Conservation (phyloP, 2,329 filamentous ascomycete species). For the Neonectria sp. region DNA sequence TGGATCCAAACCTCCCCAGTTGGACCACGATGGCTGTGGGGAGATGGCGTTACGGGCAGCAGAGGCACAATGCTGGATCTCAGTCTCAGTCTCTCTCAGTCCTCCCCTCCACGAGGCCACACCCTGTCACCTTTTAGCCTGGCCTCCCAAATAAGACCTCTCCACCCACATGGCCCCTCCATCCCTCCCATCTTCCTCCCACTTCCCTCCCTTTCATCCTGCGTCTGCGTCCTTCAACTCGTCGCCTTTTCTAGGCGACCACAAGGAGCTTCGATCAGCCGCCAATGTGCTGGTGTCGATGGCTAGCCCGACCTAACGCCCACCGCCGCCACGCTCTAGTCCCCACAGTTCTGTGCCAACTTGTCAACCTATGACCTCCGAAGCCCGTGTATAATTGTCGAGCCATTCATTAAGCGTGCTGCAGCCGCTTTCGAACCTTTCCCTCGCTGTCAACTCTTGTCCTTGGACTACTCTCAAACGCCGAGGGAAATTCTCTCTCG, state of each 20-base stretch:
- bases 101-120: slow-evolving; percentile 32
- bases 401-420: slow-evolving; percentile 35
- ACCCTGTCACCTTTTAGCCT: slow-evolving; percentile 41
- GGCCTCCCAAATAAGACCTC: slow-evolving; percentile 52
- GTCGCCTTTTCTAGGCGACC: slow-evolving; percentile 45
- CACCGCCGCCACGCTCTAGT: slow-evolving; percentile 45
- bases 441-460: slow-evolving; percentile 27
- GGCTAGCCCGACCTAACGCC: slow-evolving; percentile 46
- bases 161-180: slow-evolving; percentile 50
- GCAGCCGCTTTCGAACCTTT: slow-evolving; percentile 29
- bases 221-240: slow-evolving; percentile 42
- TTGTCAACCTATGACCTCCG: slow-evolving; percentile 40
- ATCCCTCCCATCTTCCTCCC: slow-evolving; percentile 45
- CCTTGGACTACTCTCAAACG: slow-evolving; percentile 9
- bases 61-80: slow-evolving; percentile 44
- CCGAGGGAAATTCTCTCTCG: slow-evolving; percentile 1
- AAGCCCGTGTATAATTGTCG: slow-evolving; percentile 37
- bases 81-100: slow-evolving; percentile 29
- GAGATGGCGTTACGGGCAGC: slow-evolving; percentile 45
- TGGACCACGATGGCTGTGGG: slow-evolving; percentile 46
- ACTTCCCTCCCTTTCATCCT: slow-evolving; percentile 40
- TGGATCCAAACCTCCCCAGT: slow-evolving; percentile 29
- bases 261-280: slow-evolving; percentile 48
- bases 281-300: slow-evolving; percentile 49
- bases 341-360: slow-evolving; percentile 47